Evolutionary conservation across 108 stramenopile genomes (phyloP), one percentile per base, ranked within the genome.

Genomic region (Nitzschia putrida): DNA sequence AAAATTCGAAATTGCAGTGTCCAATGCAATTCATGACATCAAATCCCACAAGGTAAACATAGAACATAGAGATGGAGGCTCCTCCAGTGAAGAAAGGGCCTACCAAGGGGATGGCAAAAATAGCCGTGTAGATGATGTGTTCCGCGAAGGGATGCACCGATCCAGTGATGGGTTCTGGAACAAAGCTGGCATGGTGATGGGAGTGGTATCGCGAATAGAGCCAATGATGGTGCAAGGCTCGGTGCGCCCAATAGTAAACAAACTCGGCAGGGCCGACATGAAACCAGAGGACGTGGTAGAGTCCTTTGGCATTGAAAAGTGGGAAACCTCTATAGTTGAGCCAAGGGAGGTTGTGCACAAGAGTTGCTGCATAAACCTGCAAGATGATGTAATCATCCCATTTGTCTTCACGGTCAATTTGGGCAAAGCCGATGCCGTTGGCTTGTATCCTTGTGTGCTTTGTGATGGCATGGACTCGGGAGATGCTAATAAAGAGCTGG

Each of bases 361-460:
- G 2, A 6, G 69, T 70, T 8, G 55, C 55, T 13, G 39, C 47
- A 34, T 60, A 70, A 12, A 59, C 56, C 49, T 70, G 69, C 44
- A 70, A 50, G 37, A 70, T 60, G 38, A 70, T 57, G 47, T 43
- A 70, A 41, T 70, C 69, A 41, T 70, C 69, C 69, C 69, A 70
- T 22, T 70, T 39, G 37, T 70, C 69, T 26, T 70, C 69, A 23
- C 69, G 43, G 34, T 70, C 69, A 37, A 70, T 70, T 56, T 70
- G 69, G 25, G 45, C 42, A 37, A 29, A 70, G 22, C 38, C 16
- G 4, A 70, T 70, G 13, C 69, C 69, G 18, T 70, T 70, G 24
- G 49, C 57, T 26, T 70, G 69, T 52, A 70, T 70, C 49, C 57
- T 58, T 3, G 69, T 60, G 29, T 56, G 57, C 29, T 70, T 42